Conservation (phyloP, 805 yeast genomes). For the Metschnikowia gruessii region DNA sequence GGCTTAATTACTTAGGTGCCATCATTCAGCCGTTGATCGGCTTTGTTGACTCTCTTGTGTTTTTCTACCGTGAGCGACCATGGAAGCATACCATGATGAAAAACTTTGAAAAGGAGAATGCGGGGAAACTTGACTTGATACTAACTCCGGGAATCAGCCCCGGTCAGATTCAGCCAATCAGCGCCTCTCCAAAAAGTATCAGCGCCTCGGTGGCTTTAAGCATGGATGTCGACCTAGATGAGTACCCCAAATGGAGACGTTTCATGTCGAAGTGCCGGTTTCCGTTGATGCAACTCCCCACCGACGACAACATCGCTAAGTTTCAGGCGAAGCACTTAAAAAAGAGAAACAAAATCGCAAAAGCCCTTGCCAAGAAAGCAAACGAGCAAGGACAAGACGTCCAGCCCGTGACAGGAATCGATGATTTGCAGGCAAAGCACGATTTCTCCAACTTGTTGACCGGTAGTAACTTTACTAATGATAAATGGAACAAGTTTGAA, state of each 20-base stretch:
- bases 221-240: conserved; percentile 28
- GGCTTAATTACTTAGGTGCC: conserved; percentile 68
- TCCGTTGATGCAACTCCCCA: conserved; percentile 48
- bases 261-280: conserved; percentile 32
- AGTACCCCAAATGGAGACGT: conserved; percentile 40
- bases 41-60: conserved; percentile 71
- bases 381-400: not conserved
- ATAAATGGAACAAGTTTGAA: conserved; percentile 30
- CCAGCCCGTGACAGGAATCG: conserved; percentile 7
- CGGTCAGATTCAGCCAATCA: conserved; percentile 23
- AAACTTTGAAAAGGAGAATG: conserved; percentile 37
- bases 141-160: conserved; percentile 5
- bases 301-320: conserved; percentile 29
- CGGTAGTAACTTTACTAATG: conserved; percentile 29
- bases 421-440: conserved; percentile 23
- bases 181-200: conserved; percentile 26
- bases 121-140: conserved; percentile 24
- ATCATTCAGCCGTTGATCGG: conserved; percentile 81
- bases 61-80: conserved; percentile 73
- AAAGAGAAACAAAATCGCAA: conserved; percentile 4
- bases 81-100: conserved; percentile 55
- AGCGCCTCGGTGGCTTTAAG: conserved; percentile 30
- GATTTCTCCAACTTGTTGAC: conserved; percentile 39
- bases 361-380: not conserved
- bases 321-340: conserved; percentile 20